Base-by-base conservation (phyloP, 371 early-diverging fungal species). In the Chytridium lagenaria region DNA sequence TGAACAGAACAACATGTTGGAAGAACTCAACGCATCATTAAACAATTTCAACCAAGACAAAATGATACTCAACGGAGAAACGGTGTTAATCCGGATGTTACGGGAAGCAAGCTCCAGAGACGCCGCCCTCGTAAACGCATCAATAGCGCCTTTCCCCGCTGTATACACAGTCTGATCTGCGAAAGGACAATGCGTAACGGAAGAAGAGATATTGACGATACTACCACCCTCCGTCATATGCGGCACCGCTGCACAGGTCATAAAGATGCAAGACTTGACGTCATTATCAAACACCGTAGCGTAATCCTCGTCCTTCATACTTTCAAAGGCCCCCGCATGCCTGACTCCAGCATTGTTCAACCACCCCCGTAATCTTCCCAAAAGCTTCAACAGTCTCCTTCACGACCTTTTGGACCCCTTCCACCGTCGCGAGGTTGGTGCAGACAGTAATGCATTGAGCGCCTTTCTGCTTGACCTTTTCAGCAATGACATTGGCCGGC, bases 331-430 rank as follows among this genome's bases (percentile, higher is more conserved):
- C 15, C 16, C 16, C 2, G 40, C 67, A 77, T 79, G 7, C 80
- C 77, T 84, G 61, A 87, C 86, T 28, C 88, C 87, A 49, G 90
- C 89, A 68, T 89, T 89, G 73, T 90, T 90, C 50, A 90, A n/a
- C 87, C 22, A 89, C 71, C 59, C 87, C 83, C 72, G 89, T 88
- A 69, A 90, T 26, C 22, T 80, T 77, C 34, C 86, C 88, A 83
- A 86, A 87, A 5, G 70, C 61, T 1, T 77, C 39, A 44, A 76
- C 40, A 19, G 71, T 71, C n/a, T 26, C 31, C 30, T 55, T 2
- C 39, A 69, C 50, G 15, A 69, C 30, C 44, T 69, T 36, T 10
- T 69, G 19, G 39, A 10, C 7, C 3, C 39, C 70, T n/a, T 52
- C 36, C 7, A 5, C 30, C 33, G 28, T 61, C 7, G 50, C 26